These are phyloP conservation scores for Chytriomyces hyalinus DNA, from an alignment of 192 early-diverging fungal species.

Conservation along the genomic window DNA sequence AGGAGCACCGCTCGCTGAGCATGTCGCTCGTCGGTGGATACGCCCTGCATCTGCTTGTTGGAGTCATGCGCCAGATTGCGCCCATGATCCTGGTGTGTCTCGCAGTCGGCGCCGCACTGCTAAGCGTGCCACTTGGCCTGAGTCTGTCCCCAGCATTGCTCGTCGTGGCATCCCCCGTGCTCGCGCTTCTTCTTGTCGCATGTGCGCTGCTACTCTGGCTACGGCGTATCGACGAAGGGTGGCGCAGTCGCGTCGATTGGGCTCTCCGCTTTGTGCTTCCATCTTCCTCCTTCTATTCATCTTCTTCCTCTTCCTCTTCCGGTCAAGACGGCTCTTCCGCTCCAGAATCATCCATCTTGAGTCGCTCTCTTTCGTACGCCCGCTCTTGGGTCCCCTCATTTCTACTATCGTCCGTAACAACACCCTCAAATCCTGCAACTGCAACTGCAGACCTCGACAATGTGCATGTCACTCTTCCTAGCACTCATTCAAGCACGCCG, in stretches of 20 bases:
- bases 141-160: constrained; percentile 12
- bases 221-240: not conserved
- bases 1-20: too few relatives aligned
- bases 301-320: constrained; percentile 4
- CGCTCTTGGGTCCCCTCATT: not conserved
- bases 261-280: not conserved
- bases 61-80: not conserved
- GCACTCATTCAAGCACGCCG: not conserved
- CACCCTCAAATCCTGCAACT: not conserved
- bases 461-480: not conserved
- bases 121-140: constrained; percentile 16
- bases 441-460: not conserved
- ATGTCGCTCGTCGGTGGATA: constrained; percentile 4
- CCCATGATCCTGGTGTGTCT: not conserved
- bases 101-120: not conserved
- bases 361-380: not conserved
- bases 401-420: not conserved
- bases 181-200: not conserved
- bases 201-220: constrained; percentile 2
- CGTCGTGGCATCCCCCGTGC: constrained; percentile 9
- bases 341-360: not conserved
- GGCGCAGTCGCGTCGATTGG: not conserved
- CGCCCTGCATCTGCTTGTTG: not conserved
- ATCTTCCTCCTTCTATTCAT: not conserved
- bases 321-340: not conserved